Conservation (phyloP, 805 yeast genomes). For the Candida verbasci region DNA sequence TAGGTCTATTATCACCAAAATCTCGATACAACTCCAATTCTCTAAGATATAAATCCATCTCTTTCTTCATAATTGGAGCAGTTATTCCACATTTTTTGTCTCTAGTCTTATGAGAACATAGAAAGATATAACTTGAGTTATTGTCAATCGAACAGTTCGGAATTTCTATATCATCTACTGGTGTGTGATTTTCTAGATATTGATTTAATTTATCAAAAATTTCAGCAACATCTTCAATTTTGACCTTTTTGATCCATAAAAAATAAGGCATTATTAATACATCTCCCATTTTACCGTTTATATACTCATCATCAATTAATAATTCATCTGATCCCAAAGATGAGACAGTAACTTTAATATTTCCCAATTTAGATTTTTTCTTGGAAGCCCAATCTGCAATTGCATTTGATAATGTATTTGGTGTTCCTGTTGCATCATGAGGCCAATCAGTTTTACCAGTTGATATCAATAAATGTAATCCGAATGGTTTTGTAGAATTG, state of each 20-base stretch:
- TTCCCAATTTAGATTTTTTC: constrained; percentile 16
- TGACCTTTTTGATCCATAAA: constrained; percentile 57
- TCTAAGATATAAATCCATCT: constrained; percentile 67
- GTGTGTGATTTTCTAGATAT: constrained; percentile 23
- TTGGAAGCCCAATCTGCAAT: constrained; percentile 35
- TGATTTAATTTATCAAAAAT: constrained; percentile 46
- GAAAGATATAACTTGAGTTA: constrained; percentile 49
- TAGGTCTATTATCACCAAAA: constrained; percentile 65
- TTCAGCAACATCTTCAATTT: constrained; percentile 35
- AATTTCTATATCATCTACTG: constrained; percentile 8
- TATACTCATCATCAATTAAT: constrained; percentile 38
- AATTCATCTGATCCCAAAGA: constrained; percentile 46
- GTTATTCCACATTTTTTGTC: constrained; percentile 93
- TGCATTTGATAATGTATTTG: constrained; percentile 42
- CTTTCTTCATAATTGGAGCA: constrained; percentile 84
- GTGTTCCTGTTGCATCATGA: constrained; percentile 57
- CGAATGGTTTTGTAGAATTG: constrained; percentile 67
- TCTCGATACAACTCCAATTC: constrained; percentile 74
- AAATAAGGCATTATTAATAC: constrained; percentile 70
- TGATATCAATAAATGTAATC: constrained; percentile 71
- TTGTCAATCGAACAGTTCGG: constrained; percentile 25
- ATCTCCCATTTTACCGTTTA: constrained; percentile 46
- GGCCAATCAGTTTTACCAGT: constrained; percentile 86
- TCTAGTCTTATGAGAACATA: constrained; percentile 88
- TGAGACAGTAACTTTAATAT: constrained; percentile 50